These are phyloP conservation scores for Fusarium pilosicola DNA, from an alignment of 2,329 filamentous ascomycete species.

Conservation along the genomic window DNA sequence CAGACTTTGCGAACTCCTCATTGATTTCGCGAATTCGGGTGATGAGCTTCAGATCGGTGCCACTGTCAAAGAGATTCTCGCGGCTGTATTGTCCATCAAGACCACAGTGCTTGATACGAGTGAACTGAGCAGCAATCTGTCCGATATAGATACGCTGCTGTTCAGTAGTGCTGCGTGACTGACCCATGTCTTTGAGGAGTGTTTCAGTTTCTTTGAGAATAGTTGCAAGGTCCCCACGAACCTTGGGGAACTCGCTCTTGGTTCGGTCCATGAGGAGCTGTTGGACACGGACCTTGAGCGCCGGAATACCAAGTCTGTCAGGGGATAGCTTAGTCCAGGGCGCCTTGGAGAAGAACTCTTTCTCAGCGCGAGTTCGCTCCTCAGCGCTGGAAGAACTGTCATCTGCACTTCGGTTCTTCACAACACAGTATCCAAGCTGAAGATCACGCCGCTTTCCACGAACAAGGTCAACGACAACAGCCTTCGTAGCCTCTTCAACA, in stretches of 20 bases:
- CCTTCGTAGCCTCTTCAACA: conserved; percentile 51
- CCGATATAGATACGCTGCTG: conserved; percentile 51
- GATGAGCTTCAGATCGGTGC: conserved; percentile 47
- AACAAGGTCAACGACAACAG: conserved; percentile 55
- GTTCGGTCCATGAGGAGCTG: conserved; percentile 54
- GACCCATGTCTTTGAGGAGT: conserved; percentile 46
- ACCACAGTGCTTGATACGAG: conserved; percentile 41
- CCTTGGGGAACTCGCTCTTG: conserved; percentile 51
- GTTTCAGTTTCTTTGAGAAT: conserved; percentile 17
- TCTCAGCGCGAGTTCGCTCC: conserved; percentile 49
- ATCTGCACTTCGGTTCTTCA: conserved; percentile 59
- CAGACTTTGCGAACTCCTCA: conserved; percentile 47
- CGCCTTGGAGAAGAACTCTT: conserved; percentile 48
- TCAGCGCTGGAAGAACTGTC: conserved; percentile 48
- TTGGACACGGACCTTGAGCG: conserved; percentile 50
- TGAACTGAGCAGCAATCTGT: conserved; percentile 47
- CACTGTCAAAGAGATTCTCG: neutral
- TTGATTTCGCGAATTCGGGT: conserved; percentile 52
- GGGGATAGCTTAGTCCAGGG: conserved; percentile 50
- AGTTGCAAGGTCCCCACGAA: conserved; percentile 49
- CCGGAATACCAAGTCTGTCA: conserved; percentile 48
- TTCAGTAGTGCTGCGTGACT: conserved; percentile 39
- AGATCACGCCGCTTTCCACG: conserved; percentile 53
- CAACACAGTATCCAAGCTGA: conserved; percentile 59
- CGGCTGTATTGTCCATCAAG: conserved; percentile 50